These are phyloP conservation scores for Trichoderma atroviride DNA, from an alignment of 2,329 filamentous ascomycete species.

Conservation along the genomic window DNA sequence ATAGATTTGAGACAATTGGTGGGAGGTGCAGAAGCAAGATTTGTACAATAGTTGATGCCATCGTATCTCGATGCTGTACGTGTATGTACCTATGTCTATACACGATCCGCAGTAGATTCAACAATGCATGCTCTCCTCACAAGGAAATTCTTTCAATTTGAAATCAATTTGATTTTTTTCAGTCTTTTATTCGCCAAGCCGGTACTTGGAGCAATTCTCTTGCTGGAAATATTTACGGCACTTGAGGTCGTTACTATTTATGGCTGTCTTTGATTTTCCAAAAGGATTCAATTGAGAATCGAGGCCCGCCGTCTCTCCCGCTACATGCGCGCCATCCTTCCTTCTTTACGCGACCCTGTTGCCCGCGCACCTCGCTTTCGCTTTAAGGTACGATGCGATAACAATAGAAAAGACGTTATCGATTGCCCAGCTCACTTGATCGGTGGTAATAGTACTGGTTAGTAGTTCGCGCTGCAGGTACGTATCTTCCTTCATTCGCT, in stretches of 20 bases:
- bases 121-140: too few relatives aligned
- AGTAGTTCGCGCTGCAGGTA: not conserved
- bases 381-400: not conserved
- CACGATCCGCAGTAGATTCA: too few relatives aligned
- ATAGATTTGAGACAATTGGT: not conserved
- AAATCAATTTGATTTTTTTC: not conserved
- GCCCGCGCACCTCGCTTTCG: too few relatives aligned
- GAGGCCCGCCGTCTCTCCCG: not conserved
- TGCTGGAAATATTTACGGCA: too few relatives aligned
- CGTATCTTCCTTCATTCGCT: not conserved
- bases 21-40: too few relatives aligned
- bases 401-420: not conserved
- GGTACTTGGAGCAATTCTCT: not conserved
- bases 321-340: not conserved
- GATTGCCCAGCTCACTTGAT: not conserved
- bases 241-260: not conserved
- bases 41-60: too few relatives aligned
- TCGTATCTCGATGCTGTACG: too few relatives aligned
- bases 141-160: too few relatives aligned
- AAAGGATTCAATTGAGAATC: not conserved
- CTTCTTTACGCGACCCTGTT: not conserved
- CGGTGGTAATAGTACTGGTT: too few relatives aligned
- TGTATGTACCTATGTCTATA: too few relatives aligned
- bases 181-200: not conserved
- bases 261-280: not conserved